Conservation (phyloP, 164 flowering plant genomes). For the Nymphaea thermarum region DNA sequence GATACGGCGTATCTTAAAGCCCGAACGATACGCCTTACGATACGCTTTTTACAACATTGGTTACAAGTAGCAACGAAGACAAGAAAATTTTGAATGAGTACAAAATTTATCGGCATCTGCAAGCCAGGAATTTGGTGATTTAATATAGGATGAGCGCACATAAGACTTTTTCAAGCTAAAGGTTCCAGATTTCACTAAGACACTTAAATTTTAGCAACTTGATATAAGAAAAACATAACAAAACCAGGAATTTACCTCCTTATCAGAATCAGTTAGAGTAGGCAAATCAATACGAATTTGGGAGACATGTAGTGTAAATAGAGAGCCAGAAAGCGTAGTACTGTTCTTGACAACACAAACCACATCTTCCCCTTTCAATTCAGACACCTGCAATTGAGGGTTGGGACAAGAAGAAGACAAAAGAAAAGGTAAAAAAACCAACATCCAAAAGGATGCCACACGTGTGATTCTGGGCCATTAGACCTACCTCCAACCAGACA, state of each 20-base stretch:
- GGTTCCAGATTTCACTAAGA: neutral
- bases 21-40: no score
- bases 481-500: constrained; percentile 17
- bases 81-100: no score
- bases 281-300: constrained; percentile 77
- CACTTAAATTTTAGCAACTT: neutral
- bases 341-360: constrained; percentile 64
- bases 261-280: constrained; percentile 70
- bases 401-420: neutral
- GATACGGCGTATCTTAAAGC: no score
- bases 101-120: no score
- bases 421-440: no score
- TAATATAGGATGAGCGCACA: no score
- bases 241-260: constrained; percentile 35
- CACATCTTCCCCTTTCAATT: constrained; percentile 64
- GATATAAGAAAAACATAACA: neutral
- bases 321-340: constrained; percentile 64
- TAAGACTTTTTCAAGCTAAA: no score
- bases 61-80: no score
- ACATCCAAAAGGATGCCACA: no score
- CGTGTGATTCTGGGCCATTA: neutral
- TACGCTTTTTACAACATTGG: no score
- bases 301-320: constrained; percentile 69
- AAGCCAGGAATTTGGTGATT: no score
- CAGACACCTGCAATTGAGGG: constrained; percentile 40